Evolutionary conservation across 768 basidiomycete species (phyloP).

Genomic region (Boletus patriciae): DNA sequence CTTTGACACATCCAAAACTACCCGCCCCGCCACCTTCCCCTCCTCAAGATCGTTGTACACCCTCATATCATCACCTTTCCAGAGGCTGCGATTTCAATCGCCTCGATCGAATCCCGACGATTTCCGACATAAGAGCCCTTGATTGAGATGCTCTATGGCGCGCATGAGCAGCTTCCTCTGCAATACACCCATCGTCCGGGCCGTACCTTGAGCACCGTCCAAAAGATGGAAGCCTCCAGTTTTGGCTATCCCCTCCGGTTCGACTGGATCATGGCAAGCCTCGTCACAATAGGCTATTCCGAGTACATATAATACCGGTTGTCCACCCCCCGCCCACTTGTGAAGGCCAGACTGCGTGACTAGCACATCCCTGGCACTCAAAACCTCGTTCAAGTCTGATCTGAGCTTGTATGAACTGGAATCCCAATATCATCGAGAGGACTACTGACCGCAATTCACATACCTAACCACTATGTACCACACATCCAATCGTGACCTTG

Average conservation of each 20-base stretch:
- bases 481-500: too few relatives aligned
- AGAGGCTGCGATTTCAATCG: conserved; percentile 68
- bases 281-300: too few relatives aligned
- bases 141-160: conserved; percentile 26
- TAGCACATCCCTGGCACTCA: too few relatives aligned
- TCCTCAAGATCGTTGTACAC: conserved; percentile 42
- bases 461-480: too few relatives aligned
- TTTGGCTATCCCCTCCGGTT: background rate
- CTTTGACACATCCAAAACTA: conserved; percentile 39
- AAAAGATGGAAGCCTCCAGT: conserved; percentile 66
- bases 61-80: conserved; percentile 55
- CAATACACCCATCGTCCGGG: background rate
- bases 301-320: too few relatives aligned
- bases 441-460: too few relatives aligned
- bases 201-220: conserved; percentile 61
- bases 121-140: conserved; percentile 56
- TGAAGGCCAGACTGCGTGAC: too few relatives aligned
- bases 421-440: too few relatives aligned
- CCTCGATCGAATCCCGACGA: conserved; percentile 81
- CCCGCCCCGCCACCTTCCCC: conserved; percentile 44
- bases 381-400: too few relatives aligned
- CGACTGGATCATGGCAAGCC: too few relatives aligned
- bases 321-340: too few relatives aligned
- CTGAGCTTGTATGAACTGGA: too few relatives aligned
- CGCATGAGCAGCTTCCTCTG: background rate